phyloP scores from a whole-genome alignment of 192 early-diverging fungal species.

The Coemansia sp. region DNA sequence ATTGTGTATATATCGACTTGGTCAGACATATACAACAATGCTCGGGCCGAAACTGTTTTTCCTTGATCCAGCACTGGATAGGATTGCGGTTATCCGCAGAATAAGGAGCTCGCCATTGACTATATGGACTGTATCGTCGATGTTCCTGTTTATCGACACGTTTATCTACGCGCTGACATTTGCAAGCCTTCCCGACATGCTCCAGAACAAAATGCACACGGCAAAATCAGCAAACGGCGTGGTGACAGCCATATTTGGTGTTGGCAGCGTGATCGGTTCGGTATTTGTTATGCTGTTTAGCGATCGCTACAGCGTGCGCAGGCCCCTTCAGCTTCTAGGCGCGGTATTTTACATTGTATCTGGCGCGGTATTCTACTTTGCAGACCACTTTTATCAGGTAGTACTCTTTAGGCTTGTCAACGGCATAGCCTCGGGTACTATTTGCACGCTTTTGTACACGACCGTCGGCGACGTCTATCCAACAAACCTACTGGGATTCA shows the following conservation, averaged over 20 bases:
- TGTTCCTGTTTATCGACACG: slow-evolving; percentile 41
- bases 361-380: slow-evolving; percentile 29
- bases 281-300: slow-evolving; percentile 16
- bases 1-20: no score
- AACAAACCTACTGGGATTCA: slow-evolving; percentile 35
- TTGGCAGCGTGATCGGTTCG: slow-evolving; percentile 23
- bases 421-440: slow-evolving; percentile 34
- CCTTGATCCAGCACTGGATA: slow-evolving; percentile 2
- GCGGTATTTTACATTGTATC: slow-evolving; percentile 18
- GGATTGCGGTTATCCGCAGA: slow-evolving; percentile 2
- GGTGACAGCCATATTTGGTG: slow-evolving; percentile 39
- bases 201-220: slow-evolving; percentile 33
- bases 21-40: no score
- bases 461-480: slow-evolving; percentile 43
- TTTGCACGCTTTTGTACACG: slow-evolving; percentile 37
- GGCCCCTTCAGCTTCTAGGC: slow-evolving; percentile 22
- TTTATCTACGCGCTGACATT: slow-evolving; percentile 40
- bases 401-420: slow-evolving; percentile 34
- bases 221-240: slow-evolving; percentile 38
- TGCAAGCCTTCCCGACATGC: slow-evolving; percentile 29
- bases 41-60: no score
- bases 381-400: slow-evolving; percentile 34
- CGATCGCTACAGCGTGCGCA: slow-evolving; percentile 18
- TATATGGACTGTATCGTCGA: slow-evolving; percentile 28
- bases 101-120: slow-evolving; percentile 18